Evolutionary conservation across 176 grass and related monocot genomes (phyloP).

Genomic region (Cenchrus purpureus): DNA sequence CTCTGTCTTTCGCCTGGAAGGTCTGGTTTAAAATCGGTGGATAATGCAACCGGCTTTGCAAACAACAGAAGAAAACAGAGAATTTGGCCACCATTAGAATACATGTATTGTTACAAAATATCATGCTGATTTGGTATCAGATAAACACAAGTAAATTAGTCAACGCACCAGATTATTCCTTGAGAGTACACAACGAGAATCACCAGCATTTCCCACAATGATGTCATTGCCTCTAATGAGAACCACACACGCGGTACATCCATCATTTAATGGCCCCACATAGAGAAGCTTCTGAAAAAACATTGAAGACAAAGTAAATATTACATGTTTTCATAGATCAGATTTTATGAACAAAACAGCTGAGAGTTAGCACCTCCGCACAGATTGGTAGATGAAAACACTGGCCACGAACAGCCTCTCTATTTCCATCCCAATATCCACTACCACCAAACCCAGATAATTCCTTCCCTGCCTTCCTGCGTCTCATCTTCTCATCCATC

Average conservation of each 20-base stretch:
- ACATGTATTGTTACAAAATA: constrained; percentile 21
- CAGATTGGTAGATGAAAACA: background rate
- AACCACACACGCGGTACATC: constrained; percentile 51
- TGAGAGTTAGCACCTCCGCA: constrained; percentile 43
- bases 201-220: constrained; percentile 59
- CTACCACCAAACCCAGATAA: constrained; percentile 22
- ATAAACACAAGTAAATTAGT: constrained; percentile 12
- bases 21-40: constrained; percentile 46
- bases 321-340: background rate
- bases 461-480: constrained; percentile 18
- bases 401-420: background rate
- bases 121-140: constrained; percentile 20
- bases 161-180: constrained; percentile 41
- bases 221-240: constrained; percentile 52
- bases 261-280: constrained; percentile 21
- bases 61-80: constrained; percentile 17
- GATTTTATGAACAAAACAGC: constrained; percentile 16
- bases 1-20: constrained; percentile 29
- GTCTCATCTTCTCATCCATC: constrained; percentile 46
- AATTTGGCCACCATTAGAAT: constrained; percentile 23
- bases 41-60: constrained; percentile 36
- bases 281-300: constrained; percentile 36
- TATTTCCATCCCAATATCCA: background rate
- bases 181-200: constrained; percentile 57
- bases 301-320: constrained; percentile 13